These are phyloP conservation scores for Dendrobium chrysotoxum DNA, from an alignment of 106 monocot species.

Conservation along the genomic window DNA sequence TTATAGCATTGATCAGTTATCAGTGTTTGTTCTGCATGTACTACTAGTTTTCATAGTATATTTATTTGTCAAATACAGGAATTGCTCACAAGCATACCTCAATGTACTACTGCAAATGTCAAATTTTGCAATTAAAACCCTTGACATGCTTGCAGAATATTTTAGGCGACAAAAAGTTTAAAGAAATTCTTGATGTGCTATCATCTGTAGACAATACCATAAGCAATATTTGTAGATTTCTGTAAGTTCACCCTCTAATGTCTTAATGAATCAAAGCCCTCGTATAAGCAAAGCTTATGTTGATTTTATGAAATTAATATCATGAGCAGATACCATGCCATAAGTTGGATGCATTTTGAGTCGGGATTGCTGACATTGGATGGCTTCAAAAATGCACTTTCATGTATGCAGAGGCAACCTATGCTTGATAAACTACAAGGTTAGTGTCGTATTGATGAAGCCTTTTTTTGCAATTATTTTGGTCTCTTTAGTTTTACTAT, in stretches of 20 bases:
- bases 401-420: constrained; percentile 50
- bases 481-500: no score
- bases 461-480: not conserved
- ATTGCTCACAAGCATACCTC: not conserved
- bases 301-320: constrained; percentile 3
- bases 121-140: not conserved
- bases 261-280: not conserved
- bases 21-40: not conserved
- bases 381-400: constrained; percentile 61
- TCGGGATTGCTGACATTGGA: constrained; percentile 64
- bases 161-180: constrained; percentile 65
- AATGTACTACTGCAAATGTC: not conserved
- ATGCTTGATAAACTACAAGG: constrained; percentile 65
- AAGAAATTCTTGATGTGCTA: constrained; percentile 47
- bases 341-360: constrained; percentile 55
- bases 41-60: not conserved
- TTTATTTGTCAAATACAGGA: not conserved
- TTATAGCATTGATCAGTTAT: not conserved
- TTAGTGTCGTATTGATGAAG: constrained; percentile 9
- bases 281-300: not conserved
- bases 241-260: constrained; percentile 44
- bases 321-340: constrained; percentile 50
- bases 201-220: constrained; percentile 43
- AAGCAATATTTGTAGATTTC: constrained; percentile 55
- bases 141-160: constrained; percentile 44